Base-by-base conservation (phyloP, 2,329 filamentous ascomycete species). In the Apiospora rasikravindrae region DNA sequence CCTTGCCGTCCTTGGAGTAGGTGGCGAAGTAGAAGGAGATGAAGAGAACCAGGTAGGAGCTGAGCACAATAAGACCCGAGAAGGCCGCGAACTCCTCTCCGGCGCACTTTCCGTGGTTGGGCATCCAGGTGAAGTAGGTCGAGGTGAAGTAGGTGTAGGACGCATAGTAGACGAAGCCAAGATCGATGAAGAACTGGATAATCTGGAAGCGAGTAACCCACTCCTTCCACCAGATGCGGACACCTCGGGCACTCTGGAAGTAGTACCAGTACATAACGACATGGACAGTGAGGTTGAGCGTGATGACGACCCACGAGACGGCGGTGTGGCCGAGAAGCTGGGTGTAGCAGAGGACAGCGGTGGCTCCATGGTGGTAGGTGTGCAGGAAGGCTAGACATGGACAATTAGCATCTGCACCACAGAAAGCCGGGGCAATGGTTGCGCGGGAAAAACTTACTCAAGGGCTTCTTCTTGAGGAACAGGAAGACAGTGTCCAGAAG, bases 261-360 rank as follows among this genome's bases (percentile, higher is more conserved):
- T 98, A 98, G 91, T 98, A 98, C 95, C 95, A 98, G 92, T 98
- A 98, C 96, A 98, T 98, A 82, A 98, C 93, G 73, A 98, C 96
- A 86, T 98, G 96, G 71, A 98, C 96, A 75, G 90, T 91, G 81
- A 98, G 86, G 89, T 98, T 98, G 78, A 98, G 90, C 70, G 91
- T 92, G 82, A 98, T 98, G 74, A 93, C 92, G 71, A 98, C 94
- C 96, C 96, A 98, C 73, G 95, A 97, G 72, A 98, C 96, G 61
- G 96, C 90, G 66, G 96, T 98, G 80, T 94, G 90, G 77, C 96
- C 96, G 80, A 98, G 92, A 76, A 98, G 91, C 87, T 98, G 96
- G 71, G 95, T 98, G 88, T 97, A 98, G 93, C 96, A 98, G 78
- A 98, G 93, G 76, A 98, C 92, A 78, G 96, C 96, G 72, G 96